Evolutionary conservation across 116 monocot genomes (phyloP), one percentile per base, ranked within the genome.

Genomic region (Posidonia oceanica): DNA sequence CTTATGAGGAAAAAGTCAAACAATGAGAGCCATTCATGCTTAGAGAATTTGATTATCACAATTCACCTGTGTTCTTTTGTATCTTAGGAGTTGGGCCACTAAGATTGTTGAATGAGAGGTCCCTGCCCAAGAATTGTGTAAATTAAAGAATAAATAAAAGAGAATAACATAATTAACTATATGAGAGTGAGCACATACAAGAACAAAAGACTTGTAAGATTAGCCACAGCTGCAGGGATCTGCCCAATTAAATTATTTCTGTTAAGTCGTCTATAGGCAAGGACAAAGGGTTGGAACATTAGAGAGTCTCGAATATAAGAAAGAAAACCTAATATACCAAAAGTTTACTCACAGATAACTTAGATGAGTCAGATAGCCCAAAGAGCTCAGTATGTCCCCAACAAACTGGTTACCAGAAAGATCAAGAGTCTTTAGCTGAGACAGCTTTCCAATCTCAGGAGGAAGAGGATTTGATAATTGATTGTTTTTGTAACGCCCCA

Each of bases 31-130:
- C 29, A 29, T 57, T 57, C 17, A 18, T 58, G 7, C 58, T 4
- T 21, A 18, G 58, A 58, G 16, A 16, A 58, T 58, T 18, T 58
- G 5, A 58, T 21, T 5, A 21, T 18, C 29, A 58, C 58, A 17
- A 71, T 74, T 74, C 40, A 91, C 96, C 91, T 83, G 68, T 91
- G 91, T 52, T 86, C 82, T 73, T 83, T 86, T 62, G 96, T 52
- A 91, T 88, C 61, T 81, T 91, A 52, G 96, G 88, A 69, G 77
- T 79, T 76, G 83, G 83, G 20, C 96, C 96, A 72, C 83, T 91
- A 14, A 96, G 83, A 75, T 91, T 96, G 63, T 96, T 96, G 83
- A 81, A 96, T 7, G 96, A 96, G 54, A 96, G 80, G 72, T 96
- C 95, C 68, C 95, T 96, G 87, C 52, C 44, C 67, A 88, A 5